Evolutionary conservation across 2,329 filamentous ascomycete species (phyloP).

Genomic region (Blastomyces silverae): DNA sequence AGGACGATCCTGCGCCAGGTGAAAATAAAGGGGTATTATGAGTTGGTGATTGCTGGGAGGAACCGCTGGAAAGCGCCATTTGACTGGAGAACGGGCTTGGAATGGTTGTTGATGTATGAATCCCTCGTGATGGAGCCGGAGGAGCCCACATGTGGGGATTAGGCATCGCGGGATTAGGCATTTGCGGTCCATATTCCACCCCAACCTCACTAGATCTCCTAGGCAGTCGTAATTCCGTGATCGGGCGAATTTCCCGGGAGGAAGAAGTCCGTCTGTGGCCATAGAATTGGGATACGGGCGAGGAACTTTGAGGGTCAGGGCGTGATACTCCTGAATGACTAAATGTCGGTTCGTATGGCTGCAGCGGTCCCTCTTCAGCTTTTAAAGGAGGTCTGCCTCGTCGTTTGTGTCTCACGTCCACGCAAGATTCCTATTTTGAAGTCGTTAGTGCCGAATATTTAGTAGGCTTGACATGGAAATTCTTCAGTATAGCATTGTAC

Average conservation of each 20-base stretch:
- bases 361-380: slow-evolving; percentile 25
- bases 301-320: slow-evolving; percentile 13
- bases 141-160: slow-evolving; percentile 14
- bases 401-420: slow-evolving; percentile 35
- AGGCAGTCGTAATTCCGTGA: slow-evolving; percentile 17
- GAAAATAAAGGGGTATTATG: slow-evolving; percentile 5
- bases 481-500: not conserved
- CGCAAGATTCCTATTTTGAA: slow-evolving; percentile 27
- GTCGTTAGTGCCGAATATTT: slow-evolving; percentile 16
- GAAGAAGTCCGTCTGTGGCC: slow-evolving; percentile 15
- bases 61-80: slow-evolving; percentile 12
- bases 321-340: slow-evolving; percentile 16
- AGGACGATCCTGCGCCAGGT: not conserved
- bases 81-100: not conserved
- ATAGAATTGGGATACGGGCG: slow-evolving; percentile 7
- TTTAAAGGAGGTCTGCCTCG: slow-evolving; percentile 31
- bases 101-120: slow-evolving; percentile 15
- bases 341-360: slow-evolving; percentile 20
- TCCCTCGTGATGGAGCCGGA: slow-evolving; percentile 12
- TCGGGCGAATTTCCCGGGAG: slow-evolving; percentile 21
- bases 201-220: slow-evolving; percentile 10
- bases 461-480: not conserved
- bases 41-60: not conserved
- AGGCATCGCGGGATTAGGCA: slow-evolving; percentile 12
- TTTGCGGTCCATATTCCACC: slow-evolving; percentile 15